These are phyloP conservation scores for Eucalyptus sideroxylon DNA, from an alignment of 345 rosid species.

Conservation along the genomic window DNA sequence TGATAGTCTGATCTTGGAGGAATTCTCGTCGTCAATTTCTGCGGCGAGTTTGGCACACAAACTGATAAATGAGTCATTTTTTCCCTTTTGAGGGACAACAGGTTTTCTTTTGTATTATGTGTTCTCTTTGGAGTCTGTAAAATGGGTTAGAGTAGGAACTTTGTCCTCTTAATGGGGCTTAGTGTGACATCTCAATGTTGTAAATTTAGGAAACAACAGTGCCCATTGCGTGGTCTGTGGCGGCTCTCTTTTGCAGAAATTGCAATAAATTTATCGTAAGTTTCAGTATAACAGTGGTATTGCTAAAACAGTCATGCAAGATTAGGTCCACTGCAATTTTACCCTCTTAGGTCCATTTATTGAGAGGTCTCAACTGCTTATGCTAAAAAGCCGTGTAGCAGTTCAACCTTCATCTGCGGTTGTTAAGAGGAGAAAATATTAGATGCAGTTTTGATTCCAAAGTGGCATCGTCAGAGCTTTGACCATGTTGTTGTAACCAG, in stretches of 20 bases:
- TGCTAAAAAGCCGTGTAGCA: background rate
- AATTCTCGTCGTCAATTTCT: background rate
- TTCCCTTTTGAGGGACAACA: background rate
- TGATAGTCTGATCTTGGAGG: constrained; percentile 34
- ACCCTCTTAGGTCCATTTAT: background rate
- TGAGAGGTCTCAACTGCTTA: background rate
- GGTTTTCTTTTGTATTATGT: background rate
- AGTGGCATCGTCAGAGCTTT: too few relatives aligned
- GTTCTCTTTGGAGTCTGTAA: background rate
- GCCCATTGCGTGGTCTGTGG: background rate
- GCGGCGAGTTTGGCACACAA: background rate
- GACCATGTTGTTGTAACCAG: too few relatives aligned
- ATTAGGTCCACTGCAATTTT: background rate
- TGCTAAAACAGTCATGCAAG: background rate
- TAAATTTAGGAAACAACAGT: background rate
- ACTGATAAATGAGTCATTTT: background rate
- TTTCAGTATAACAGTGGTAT: background rate
- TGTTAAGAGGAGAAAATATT: background rate
- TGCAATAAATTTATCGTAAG: background rate
- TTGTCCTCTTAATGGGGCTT: background rate
- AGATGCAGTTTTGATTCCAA: too few relatives aligned
- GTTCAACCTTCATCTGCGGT: background rate
- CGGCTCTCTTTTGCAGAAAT: background rate
- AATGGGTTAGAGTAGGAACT: background rate
- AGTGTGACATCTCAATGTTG: background rate